Percentiles rank a stretch among this genome's conserved stretches.
phyloP scores from a whole-genome alignment of 352 stramenopile genomes.

The Globisporangium mamillatum region DNA sequence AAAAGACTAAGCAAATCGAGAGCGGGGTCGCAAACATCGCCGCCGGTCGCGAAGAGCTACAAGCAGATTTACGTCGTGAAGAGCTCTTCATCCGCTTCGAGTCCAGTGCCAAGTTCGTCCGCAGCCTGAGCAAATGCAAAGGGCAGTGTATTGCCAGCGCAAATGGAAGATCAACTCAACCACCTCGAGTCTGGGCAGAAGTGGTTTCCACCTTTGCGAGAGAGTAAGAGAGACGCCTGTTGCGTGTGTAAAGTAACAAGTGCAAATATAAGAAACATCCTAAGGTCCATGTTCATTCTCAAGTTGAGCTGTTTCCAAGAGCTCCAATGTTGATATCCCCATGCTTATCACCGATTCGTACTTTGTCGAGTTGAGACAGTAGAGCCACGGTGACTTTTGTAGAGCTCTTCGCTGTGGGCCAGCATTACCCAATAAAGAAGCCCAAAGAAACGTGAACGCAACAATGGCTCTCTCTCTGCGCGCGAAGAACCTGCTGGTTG shows the following conservation, averaged over 20 bases:
- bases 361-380: constrained; percentile 11
- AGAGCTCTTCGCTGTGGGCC: background rate
- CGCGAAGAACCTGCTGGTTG: constrained; percentile 76
- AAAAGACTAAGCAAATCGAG: constrained; percentile 16
- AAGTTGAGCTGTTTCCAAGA: background rate
- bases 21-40: background rate
- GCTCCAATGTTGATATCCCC: background rate
- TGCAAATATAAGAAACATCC: background rate
- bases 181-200: background rate
- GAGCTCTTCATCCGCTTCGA: background rate
- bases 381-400: background rate
- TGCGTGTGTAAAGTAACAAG: background rate
- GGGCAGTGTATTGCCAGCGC: background rate
- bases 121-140: constrained; percentile 11
- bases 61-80: constrained; percentile 38
- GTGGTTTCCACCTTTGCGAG: background rate
- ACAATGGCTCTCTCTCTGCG: constrained; percentile 64
- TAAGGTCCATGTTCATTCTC: background rate
- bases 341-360: background rate
- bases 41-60: constrained; percentile 13
- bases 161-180: background rate
- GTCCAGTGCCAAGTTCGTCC: constrained; percentile 5
- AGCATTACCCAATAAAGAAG: background rate
- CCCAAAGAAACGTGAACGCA: constrained; percentile 17
- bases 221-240: background rate